Percentiles rank a stretch among this genome's conserved stretches.
Evolutionary conservation across 106 monocot species (phyloP).

Genomic region (Agapanthus africanus): DNA sequence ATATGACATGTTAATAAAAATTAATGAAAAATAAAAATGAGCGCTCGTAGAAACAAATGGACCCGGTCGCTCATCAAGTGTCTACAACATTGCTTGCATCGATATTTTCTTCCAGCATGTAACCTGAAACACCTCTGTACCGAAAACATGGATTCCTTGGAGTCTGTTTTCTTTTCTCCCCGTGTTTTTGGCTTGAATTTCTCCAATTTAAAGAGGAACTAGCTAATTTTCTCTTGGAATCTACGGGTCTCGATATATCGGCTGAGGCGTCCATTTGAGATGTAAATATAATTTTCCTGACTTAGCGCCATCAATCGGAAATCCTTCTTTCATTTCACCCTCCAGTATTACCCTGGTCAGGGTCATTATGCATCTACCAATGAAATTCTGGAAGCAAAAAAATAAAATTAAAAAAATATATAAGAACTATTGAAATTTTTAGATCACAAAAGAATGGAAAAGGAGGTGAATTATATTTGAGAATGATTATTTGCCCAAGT

Average conservation of each 20-base stretch:
- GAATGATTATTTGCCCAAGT: too few species aligned
- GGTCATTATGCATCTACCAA: conserved; percentile 87
- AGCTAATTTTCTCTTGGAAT: background rate
- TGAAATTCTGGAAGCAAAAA: conserved; percentile 54
- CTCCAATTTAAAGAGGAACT: background rate
- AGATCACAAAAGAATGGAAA: too few species aligned
- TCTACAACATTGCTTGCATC: background rate
- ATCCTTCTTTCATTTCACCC: conserved; percentile 56
- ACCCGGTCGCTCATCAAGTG: background rate
- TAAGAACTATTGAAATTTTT: too few species aligned
- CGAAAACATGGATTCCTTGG: background rate
- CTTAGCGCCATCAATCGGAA: conserved; percentile 72
- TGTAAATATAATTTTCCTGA: conserved; percentile 70
- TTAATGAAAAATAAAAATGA: background rate
- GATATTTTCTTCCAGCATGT: background rate
- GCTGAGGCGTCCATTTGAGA: conserved; percentile 90
- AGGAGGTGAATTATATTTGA: too few species aligned
- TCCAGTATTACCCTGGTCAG: conserved; percentile 79
- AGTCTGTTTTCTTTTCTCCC: background rate
- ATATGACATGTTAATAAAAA: background rate
- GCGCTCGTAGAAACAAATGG: too few species aligned
- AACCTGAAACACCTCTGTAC: background rate
- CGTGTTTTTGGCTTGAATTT: background rate
- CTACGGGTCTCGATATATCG: conserved; percentile 59
- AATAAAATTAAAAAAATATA: background rate